Percentiles rank a stretch among this genome's conserved stretches.
These are phyloP conservation scores for Fusarium aywerte DNA, from an alignment of 2,329 filamentous ascomycete species.

Conservation along the genomic window DNA sequence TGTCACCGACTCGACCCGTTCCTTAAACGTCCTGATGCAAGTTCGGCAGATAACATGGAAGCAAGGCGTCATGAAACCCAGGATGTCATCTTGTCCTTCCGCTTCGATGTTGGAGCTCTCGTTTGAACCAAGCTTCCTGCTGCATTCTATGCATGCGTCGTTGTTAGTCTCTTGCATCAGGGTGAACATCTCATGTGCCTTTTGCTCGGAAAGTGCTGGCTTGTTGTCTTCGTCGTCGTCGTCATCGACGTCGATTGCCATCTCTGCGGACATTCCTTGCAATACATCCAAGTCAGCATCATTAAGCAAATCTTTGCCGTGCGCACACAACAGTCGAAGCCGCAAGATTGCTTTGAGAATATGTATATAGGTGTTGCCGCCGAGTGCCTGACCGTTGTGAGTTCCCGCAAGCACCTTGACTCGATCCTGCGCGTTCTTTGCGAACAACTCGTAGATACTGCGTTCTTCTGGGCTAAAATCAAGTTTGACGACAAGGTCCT, in stretches of 20 bases:
- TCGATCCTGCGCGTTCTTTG: conserved; percentile 81
- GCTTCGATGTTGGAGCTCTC: conserved; percentile 66
- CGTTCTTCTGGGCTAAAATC: conserved; percentile 81
- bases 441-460: conserved; percentile 84
- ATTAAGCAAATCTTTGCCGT: conserved; percentile 90
- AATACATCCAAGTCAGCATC: conserved; percentile 83
- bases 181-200: conserved; percentile 86
- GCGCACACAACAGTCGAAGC: conserved; percentile 89
- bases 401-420: conserved; percentile 76
- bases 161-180: conserved; percentile 85
- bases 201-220: conserved; percentile 70
- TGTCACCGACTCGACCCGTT: conserved; percentile 58
- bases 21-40: conserved; percentile 73
- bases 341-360: conserved; percentile 92
- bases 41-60: conserved; percentile 84
- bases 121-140: conserved; percentile 68
- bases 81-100: conserved; percentile 70
- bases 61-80: conserved; percentile 86
- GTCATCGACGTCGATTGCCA: conserved; percentile 89
- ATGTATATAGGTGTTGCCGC: conserved; percentile 90
- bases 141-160: conserved; percentile 78
- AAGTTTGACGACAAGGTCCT: conserved; percentile 78
- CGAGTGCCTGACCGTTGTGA: conserved; percentile 71
- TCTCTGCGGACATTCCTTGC: conserved; percentile 83
- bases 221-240: conserved; percentile 74